Evolutionary conservation across 2,329 filamentous ascomycete species (phyloP).

Genomic region (Ceratocystis lukuohia): DNA sequence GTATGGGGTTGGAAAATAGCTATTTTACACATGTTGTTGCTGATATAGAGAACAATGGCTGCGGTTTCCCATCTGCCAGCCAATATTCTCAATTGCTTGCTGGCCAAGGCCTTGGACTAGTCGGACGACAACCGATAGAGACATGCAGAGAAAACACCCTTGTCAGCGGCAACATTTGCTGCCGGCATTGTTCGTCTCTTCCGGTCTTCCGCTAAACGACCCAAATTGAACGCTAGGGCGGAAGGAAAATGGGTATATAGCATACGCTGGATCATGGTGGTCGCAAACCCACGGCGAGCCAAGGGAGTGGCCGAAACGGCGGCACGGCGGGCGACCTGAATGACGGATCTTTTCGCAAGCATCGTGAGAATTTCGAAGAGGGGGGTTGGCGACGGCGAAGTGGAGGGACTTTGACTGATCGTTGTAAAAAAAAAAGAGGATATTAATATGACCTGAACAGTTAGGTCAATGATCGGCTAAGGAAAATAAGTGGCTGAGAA

Average conservation of each 20-base stretch:
- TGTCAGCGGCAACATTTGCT: background rate
- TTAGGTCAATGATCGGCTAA: background rate
- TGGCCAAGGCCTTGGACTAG: background rate
- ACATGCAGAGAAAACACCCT: background rate
- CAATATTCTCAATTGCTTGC: background rate
- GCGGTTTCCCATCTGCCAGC: background rate
- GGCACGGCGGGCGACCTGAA: conserved; percentile 44
- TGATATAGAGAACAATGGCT: background rate
- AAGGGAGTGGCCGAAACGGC: conserved; percentile 37
- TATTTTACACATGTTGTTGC: background rate
- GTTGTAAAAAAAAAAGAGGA: background rate
- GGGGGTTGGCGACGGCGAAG: background rate
- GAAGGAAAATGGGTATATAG: conserved; percentile 22
- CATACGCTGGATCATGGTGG: conserved; percentile 48
- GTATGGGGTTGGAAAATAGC: conserved; percentile 6
- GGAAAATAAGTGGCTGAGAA: background rate
- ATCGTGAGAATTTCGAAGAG: conserved; percentile 30
- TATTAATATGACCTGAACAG: background rate
- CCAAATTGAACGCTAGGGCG: background rate
- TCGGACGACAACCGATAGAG: background rate
- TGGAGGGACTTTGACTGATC: background rate
- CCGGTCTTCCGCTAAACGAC: background rate
- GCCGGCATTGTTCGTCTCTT: background rate
- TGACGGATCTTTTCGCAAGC: conserved; percentile 51
- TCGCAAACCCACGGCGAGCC: conserved; percentile 46